Percentiles rank a stretch among this genome's conserved stretches.
These are phyloP conservation scores for Sporothrix sp. DNA, from an alignment of 2,329 filamentous ascomycete genomes.

Conservation along the genomic window DNA sequence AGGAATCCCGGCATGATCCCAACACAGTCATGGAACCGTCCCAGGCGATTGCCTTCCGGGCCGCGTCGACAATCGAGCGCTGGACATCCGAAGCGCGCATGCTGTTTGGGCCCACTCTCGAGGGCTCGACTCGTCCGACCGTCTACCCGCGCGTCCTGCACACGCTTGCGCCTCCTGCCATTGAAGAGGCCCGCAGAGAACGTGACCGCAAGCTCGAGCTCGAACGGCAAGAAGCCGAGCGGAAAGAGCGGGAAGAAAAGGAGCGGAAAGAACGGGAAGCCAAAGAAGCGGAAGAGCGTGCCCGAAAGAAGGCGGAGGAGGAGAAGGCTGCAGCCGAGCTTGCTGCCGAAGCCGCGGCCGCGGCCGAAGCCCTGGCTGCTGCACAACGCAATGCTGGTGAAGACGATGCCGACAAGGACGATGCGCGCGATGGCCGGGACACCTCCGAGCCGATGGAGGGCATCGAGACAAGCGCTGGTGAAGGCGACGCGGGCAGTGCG, in stretches of 20 bases:
- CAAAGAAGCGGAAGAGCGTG: constrained; percentile 61
- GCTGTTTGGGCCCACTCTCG: constrained; percentile 60
- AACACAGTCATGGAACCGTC: constrained; percentile 59
- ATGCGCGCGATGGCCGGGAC: constrained; percentile 18
- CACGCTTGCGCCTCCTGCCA: constrained; percentile 70
- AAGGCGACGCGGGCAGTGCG: not conserved
- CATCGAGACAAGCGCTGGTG: constrained; percentile 9
- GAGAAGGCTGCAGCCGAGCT: constrained; percentile 52
- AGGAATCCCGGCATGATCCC: too few species aligned
- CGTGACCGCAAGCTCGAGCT: constrained; percentile 50
- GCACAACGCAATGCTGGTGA: constrained; percentile 28
- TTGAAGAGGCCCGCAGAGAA: constrained; percentile 66
- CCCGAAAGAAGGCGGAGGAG: constrained; percentile 55
- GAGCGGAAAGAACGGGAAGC: constrained; percentile 60
- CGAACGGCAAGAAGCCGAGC: constrained; percentile 41
- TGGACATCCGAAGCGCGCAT: constrained; percentile 89
- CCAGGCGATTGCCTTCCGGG: constrained; percentile 66
- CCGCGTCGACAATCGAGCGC: constrained; percentile 61
- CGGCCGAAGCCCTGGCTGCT: constrained; percentile 36
- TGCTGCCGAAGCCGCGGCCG: constrained; percentile 49
- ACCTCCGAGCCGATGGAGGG: constrained; percentile 49
- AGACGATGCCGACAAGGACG: constrained; percentile 28
- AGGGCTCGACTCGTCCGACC: constrained; percentile 61
- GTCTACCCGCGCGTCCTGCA: constrained; percentile 56
- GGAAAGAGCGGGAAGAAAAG: constrained; percentile 50